A percentile compares a stretch with the other conserved stretches of the same genome.
These are phyloP conservation scores for Sporothrix pseudoabietina DNA, from an alignment of 2,329 filamentous ascomycete genomes.

Conservation along the genomic window DNA sequence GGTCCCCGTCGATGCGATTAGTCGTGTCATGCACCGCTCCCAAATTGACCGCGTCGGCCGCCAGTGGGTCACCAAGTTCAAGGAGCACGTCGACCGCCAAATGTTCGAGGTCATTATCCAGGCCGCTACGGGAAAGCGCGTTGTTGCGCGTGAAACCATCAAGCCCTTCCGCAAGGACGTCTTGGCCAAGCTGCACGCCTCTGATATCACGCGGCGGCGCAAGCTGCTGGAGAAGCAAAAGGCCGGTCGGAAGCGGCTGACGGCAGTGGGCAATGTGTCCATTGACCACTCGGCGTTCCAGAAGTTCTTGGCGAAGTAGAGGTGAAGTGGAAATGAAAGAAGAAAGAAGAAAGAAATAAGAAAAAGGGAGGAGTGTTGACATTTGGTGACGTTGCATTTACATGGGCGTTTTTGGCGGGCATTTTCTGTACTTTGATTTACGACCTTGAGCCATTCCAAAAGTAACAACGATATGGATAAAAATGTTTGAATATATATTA, in stretches of 20 bases:
- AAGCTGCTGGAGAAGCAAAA: constrained; percentile 98
- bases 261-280: constrained; percentile 84
- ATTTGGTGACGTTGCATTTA: not conserved
- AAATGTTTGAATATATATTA: not conserved
- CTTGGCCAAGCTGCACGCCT: constrained; percentile 86
- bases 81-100: constrained; percentile 92
- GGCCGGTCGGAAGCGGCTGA: constrained; percentile 84
- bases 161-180: constrained; percentile 98
- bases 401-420: constrained; percentile 8
- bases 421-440: constrained; percentile 6
- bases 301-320: constrained; percentile 76
- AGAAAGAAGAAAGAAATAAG: too few species aligned
- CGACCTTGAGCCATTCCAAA: not conserved
- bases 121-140: constrained; percentile 76
- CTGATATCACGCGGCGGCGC: constrained; percentile 76
- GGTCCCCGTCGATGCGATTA: constrained; percentile 87
- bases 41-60: constrained; percentile 80
- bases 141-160: constrained; percentile 90
- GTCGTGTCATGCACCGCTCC: constrained; percentile 81
- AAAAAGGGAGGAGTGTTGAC: not conserved
- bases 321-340: too few species aligned
- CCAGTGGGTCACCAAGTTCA: constrained; percentile 93
- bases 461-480: not conserved
- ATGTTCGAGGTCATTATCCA: constrained; percentile 92
- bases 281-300: constrained; percentile 97